A percentile compares a stretch with the other conserved stretches of the same genome.
phyloP scores from a whole-genome alignment of 23 red algal genomes.

The Gracilaria domingensis region DNA sequence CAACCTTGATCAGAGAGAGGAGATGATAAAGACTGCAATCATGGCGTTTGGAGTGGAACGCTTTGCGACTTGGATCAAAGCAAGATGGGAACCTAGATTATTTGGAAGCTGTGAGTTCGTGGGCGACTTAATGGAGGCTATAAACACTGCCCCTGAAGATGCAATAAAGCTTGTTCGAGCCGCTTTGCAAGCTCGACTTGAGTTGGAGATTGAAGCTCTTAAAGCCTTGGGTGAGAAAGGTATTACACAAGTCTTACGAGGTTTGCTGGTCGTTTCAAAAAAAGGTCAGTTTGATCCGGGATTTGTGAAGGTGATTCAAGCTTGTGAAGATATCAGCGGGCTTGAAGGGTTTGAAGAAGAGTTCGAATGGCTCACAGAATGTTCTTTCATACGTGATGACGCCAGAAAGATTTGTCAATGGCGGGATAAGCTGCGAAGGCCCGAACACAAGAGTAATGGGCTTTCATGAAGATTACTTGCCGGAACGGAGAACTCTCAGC shows the following conservation, averaged over 20 bases:
- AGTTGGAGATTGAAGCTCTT: conserved; percentile 18
- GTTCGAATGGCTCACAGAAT: not conserved
- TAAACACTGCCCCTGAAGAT: not conserved
- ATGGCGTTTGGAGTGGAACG: conserved; percentile 5
- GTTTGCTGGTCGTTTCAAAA: not conserved
- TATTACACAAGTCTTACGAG: not conserved
- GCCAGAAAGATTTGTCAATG: not conserved
- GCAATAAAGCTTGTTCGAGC: not conserved
- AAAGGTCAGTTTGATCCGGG: conserved; percentile 17
- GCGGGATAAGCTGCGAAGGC: not conserved
- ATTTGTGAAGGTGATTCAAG: not conserved
- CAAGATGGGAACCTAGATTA: conserved; percentile 30
- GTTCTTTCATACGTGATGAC: not conserved
- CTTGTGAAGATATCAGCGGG: conserved; percentile 1
- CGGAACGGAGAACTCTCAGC: not conserved
- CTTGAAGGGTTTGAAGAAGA: not conserved
- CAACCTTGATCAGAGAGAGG: not conserved
- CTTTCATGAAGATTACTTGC: not conserved
- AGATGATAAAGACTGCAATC: not conserved
- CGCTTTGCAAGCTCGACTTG: not conserved
- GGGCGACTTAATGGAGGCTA: not conserved
- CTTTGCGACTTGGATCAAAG: conserved; percentile 21
- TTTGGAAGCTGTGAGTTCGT: conserved; percentile 14
- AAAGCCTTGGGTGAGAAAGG: not conserved
- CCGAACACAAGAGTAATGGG: not conserved